A percentile compares a stretch with the other conserved stretches of the same genome.
These are phyloP conservation scores for Penicillium vulpinum DNA, from an alignment of 2,329 filamentous ascomycete genomes.

Conservation along the genomic window DNA sequence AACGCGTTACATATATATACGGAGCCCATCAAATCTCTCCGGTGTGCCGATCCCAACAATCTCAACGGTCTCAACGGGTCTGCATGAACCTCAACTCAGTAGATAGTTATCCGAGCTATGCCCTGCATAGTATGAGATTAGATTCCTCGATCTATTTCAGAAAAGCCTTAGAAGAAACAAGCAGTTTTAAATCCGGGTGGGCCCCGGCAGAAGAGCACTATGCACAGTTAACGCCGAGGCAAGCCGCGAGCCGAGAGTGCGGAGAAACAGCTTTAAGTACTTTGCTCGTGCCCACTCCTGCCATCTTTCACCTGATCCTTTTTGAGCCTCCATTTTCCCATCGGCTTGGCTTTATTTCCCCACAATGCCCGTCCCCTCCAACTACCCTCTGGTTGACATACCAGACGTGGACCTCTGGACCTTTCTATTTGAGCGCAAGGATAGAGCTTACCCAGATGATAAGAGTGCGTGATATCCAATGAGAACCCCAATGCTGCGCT, in stretches of 20 bases:
- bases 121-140: neutral
- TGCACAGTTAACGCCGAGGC: conserved; percentile 21
- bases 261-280: conserved; percentile 13
- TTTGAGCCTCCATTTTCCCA: conserved; percentile 8
- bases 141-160: neutral
- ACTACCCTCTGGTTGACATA: conserved; percentile 65
- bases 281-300: neutral
- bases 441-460: conserved; percentile 66
- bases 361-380: conserved; percentile 67
- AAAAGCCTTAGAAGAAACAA: neutral
- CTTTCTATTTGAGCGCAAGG: conserved; percentile 70
- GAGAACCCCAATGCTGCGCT: neutral
- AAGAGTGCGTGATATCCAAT: conserved; percentile 58
- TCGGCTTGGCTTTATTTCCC: conserved; percentile 18
- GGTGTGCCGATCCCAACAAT: neutral
- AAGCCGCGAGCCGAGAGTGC: conserved; percentile 19
- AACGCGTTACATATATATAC: neutral
- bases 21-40: neutral
- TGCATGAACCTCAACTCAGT: neutral
- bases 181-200: neutral
- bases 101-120: neutral
- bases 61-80: neutral
- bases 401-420: conserved; percentile 77
- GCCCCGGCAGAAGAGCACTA: conserved; percentile 7
- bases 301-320: neutral